Conservation (phyloP, 495 filamentous ascomycete species). For the Penicillium pulvis region DNA sequence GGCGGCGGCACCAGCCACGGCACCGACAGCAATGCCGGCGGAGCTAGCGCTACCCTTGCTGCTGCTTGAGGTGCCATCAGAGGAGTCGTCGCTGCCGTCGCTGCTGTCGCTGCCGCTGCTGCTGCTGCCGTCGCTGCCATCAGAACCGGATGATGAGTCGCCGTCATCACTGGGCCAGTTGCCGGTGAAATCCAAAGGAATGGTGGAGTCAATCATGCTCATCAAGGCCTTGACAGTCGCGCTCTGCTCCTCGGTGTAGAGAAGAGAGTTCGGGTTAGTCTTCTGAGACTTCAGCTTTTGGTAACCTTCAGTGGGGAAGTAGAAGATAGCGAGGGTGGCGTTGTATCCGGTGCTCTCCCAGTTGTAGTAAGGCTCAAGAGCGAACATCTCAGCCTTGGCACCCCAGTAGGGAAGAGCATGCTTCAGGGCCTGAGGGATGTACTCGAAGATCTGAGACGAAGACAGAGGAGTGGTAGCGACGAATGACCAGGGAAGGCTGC, state of each 20-base stretch:
- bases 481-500: slow-evolving; percentile 78
- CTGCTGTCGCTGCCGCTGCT: slow-evolving; percentile 22
- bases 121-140: slow-evolving; percentile 15
- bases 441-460: slow-evolving; percentile 84
- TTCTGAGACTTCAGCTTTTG: slow-evolving; percentile 64
- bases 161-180: slow-evolving; percentile 39
- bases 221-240: slow-evolving; percentile 67
- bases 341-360: slow-evolving; percentile 69
- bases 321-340: slow-evolving; percentile 77
- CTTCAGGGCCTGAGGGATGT: slow-evolving; percentile 73
- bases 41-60: slow-evolving; percentile 66
- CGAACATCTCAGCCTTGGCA: slow-evolving; percentile 62
- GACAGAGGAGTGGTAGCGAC: slow-evolving; percentile 69
- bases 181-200: slow-evolving; percentile 70
- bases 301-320: slow-evolving; percentile 68
- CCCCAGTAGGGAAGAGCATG: slow-evolving; percentile 59
- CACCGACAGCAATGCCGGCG: slow-evolving; percentile 80
- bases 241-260: slow-evolving; percentile 67
- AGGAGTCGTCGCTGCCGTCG: slow-evolving; percentile 23
- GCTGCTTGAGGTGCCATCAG: slow-evolving; percentile 50
- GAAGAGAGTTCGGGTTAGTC: slow-evolving; percentile 61
- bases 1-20: slow-evolving; percentile 77
- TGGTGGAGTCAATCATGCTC: slow-evolving; percentile 77
- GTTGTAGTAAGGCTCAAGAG: slow-evolving; percentile 79
- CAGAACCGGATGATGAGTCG: slow-evolving; percentile 20